These are phyloP conservation scores for Solanum medicagineum DNA, from an alignment of 257 asterid species.

Conservation along the genomic window DNA sequence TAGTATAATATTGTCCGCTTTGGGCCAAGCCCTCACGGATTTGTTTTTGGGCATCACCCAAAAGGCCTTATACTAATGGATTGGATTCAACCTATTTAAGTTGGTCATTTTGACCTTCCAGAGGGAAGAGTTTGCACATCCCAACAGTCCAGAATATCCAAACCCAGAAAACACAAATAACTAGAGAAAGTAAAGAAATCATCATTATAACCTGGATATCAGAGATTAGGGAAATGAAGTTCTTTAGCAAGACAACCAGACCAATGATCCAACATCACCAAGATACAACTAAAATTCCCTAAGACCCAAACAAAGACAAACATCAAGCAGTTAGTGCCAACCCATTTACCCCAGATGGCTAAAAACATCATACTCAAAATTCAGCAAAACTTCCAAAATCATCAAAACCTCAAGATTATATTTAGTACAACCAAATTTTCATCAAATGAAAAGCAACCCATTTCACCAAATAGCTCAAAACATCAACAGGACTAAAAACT, in stretches of 20 bases:
- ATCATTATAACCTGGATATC: background rate
- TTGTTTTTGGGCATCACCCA: too few relatives aligned
- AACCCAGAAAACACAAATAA: background rate
- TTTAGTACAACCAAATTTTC: background rate
- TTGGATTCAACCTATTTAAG: too few relatives aligned
- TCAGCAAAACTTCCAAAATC: background rate
- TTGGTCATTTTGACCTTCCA: too few relatives aligned
- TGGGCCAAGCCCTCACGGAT: too few relatives aligned
- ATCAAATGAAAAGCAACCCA: background rate
- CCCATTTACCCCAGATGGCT: background rate
- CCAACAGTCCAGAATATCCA: background rate
- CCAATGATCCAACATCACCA: background rate
- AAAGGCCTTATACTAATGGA: too few relatives aligned
- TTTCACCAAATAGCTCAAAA: background rate
- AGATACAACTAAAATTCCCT: background rate
- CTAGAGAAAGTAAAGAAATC: background rate
- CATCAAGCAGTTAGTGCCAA: background rate
- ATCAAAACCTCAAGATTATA: background rate
- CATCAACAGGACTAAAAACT: background rate
- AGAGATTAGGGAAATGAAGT: background rate
- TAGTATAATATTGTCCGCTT: too few relatives aligned
- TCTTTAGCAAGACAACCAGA: background rate
- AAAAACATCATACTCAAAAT: background rate
- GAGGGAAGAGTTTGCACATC: too few relatives aligned
- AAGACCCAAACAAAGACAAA: background rate